These are phyloP conservation scores for Aureobasidium lini DNA, from an alignment of 2,329 filamentous ascomycete genomes.

Conservation along the genomic window DNA sequence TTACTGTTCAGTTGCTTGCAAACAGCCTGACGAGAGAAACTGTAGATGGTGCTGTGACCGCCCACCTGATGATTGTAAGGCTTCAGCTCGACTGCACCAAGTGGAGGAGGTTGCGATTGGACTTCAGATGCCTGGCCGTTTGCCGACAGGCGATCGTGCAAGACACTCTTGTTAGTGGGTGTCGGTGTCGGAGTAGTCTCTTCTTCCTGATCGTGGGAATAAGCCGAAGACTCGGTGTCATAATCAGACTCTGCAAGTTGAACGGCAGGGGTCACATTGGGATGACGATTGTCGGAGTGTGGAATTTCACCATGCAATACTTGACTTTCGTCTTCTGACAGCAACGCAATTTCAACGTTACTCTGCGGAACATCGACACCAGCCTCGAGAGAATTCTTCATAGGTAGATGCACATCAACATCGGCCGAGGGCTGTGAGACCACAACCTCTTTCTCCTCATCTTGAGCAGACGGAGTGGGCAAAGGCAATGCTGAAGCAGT, in stretches of 20 bases:
- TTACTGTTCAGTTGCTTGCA: constrained; percentile 98
- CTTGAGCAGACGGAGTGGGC: neutral
- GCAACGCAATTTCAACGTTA: constrained; percentile 56
- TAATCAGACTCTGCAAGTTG: constrained; percentile 32
- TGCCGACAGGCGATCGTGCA: neutral
- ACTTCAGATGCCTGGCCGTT: constrained; percentile 12
- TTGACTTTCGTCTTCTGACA: constrained; percentile 53
- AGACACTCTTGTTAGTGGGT: constrained; percentile 23
- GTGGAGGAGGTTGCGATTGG: constrained; percentile 45
- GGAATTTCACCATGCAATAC: constrained; percentile 53
- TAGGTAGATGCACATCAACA: neutral
- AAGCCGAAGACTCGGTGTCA: constrained; percentile 36
- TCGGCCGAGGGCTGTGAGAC: neutral
- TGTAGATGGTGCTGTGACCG: constrained; percentile 91
- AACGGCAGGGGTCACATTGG: constrained; percentile 16
- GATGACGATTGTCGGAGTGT: constrained; percentile 30
- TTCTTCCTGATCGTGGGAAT: constrained; percentile 36
- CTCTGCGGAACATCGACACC: constrained; percentile 22
- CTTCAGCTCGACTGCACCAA: constrained; percentile 90
- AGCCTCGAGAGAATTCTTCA: neutral
- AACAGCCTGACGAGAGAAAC: constrained; percentile 88
- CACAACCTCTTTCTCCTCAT: constrained; percentile 11
- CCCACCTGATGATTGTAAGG: constrained; percentile 97
- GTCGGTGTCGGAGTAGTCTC: constrained; percentile 42
- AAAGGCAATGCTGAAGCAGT: neutral